Percentiles rank a stretch among this genome's conserved stretches.
These are phyloP conservation scores for Lipomyces anomalus DNA, from an alignment of 805 yeast species.

Conservation along the genomic window DNA sequence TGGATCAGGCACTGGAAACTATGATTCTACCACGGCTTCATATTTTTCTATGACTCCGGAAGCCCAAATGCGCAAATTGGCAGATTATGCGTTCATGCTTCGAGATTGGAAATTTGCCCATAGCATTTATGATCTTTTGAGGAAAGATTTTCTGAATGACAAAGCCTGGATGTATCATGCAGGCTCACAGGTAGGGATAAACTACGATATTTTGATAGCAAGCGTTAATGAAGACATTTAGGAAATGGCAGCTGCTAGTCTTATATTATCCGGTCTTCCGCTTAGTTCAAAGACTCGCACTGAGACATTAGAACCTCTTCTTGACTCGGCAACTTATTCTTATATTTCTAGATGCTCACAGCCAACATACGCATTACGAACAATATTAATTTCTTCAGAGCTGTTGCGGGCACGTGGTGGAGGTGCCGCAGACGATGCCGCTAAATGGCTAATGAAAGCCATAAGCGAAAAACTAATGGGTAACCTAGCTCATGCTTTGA, in stretches of 20 bases:
- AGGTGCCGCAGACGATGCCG: constrained; percentile 43
- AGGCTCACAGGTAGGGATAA: constrained; percentile 70
- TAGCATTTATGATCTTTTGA: constrained; percentile 72
- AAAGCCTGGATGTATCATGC: constrained; percentile 79
- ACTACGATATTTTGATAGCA: neutral
- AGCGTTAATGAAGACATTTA: neutral
- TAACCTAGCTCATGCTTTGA: constrained; percentile 43
- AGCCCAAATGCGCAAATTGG: constrained; percentile 70
- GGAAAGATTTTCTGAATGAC: constrained; percentile 69
- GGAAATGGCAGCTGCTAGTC: constrained; percentile 69
- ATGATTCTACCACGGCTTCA: constrained; percentile 48
- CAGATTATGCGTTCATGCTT: constrained; percentile 90
- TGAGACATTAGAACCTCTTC: constrained; percentile 51
- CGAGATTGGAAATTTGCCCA: constrained; percentile 82
- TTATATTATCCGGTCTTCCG: constrained; percentile 47
- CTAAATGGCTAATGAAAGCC: constrained; percentile 42
- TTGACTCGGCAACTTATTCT: constrained; percentile 70
- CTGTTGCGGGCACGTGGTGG: constrained; percentile 46
- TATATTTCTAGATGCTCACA: constrained; percentile 65
- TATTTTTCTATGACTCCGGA: constrained; percentile 63
- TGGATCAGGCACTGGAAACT: constrained; percentile 33
- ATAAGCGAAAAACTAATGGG: constrained; percentile 37
- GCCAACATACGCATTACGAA: constrained; percentile 63
- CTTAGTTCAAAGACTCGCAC: constrained; percentile 41
- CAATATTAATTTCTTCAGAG: constrained; percentile 64